phyloP scores from a whole-genome alignment of 2,329 filamentous ascomycete species.

The Trichoderma harzianum region DNA sequence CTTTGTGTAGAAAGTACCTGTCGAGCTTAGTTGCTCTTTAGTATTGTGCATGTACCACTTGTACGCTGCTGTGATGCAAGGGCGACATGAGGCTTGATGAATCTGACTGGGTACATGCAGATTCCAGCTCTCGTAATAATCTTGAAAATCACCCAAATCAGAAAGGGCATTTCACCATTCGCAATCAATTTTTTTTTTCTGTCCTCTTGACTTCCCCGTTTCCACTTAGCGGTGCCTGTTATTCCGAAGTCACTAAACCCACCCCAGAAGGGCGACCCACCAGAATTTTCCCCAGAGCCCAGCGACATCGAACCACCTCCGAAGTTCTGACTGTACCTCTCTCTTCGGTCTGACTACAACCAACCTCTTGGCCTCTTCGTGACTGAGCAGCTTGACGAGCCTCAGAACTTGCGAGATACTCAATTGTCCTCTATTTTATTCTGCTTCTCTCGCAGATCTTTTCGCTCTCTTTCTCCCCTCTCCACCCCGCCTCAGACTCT shows the following conservation, averaged over 20 bases:
- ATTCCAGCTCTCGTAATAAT: not conserved
- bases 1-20: not conserved
- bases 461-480: not conserved
- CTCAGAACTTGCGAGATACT: not conserved
- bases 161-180: not conserved
- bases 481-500: not conserved
- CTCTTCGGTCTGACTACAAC: slow-evolving; percentile 4
- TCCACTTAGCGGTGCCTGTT: not conserved
- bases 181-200: not conserved
- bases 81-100: not conserved
- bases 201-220: not conserved
- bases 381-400: slow-evolving; percentile 1
- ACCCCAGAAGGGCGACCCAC: slow-evolving; percentile 2
- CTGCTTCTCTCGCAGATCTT: not conserved
- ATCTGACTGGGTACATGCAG: not conserved
- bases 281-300: slow-evolving; percentile 11
- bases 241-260: slow-evolving; percentile 1
- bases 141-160: not conserved
- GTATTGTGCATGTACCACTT: not conserved
- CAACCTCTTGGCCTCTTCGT: not conserved
- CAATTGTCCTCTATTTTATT: slow-evolving; percentile 1
- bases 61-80: not conserved
- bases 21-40: not conserved
- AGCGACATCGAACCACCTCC: slow-evolving; percentile 15
- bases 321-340: slow-evolving; percentile 10